Conservation (phyloP, 306 rosid species). For the Acacia confusa region DNA sequence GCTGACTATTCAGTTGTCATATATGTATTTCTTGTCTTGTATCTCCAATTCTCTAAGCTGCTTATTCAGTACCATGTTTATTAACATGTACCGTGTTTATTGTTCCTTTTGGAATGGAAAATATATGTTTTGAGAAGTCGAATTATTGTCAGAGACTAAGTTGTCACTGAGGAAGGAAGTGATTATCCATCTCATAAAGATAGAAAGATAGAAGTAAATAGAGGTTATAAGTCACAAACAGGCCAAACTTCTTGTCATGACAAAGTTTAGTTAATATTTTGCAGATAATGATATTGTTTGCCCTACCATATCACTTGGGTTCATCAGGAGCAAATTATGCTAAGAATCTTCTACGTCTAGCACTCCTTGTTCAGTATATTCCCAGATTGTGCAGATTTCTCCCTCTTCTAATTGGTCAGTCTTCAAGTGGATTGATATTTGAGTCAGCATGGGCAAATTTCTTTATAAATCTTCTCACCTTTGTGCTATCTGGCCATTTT, state of each 20-base stretch:
- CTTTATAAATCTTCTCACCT: conserved; percentile 72
- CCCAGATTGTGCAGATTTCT: conserved; percentile 73
- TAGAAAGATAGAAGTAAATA: neutral
- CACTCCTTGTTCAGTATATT: conserved; percentile 65
- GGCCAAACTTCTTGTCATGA: conserved; percentile 3
- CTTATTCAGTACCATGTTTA: conserved; percentile 10
- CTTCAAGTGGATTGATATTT: conserved; percentile 75
- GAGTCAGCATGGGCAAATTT: conserved; percentile 83
- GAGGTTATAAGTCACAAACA: neutral
- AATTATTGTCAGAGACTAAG: neutral
- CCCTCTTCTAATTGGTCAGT: conserved; percentile 64
- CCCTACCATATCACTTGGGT: conserved; percentile 53
- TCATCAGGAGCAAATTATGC: conserved; percentile 75
- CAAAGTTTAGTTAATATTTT: conserved; percentile 23
- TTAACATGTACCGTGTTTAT: neutral
- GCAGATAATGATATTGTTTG: conserved; percentile 61
- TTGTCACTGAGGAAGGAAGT: neutral
- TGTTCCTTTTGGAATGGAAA: neutral
- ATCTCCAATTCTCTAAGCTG: neutral
- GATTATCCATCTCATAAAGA: neutral
- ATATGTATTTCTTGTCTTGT: neutral
- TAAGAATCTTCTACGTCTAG: conserved; percentile 63
- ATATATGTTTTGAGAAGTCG: neutral
- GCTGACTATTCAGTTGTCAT: neutral
- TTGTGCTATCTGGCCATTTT: conserved; percentile 66